phyloP scores from a whole-genome alignment of 768 basidiomycete species.

The Podaxis mareebaensis region DNA sequence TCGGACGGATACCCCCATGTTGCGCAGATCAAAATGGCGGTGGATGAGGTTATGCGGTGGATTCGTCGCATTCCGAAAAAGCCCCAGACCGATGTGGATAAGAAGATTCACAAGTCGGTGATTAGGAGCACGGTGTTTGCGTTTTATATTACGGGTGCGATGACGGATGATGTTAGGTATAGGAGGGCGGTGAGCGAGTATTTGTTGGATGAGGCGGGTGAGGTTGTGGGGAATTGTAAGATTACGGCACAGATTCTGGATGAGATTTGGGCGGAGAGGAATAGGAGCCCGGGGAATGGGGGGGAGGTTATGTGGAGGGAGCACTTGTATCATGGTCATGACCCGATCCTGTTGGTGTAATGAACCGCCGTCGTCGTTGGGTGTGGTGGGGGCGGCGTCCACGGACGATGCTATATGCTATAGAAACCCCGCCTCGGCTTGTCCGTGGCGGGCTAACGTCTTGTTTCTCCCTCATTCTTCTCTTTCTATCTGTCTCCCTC shows the following conservation, averaged over 20 bases:
- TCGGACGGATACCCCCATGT: slow-evolving; percentile 72
- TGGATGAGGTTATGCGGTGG: slow-evolving; percentile 53
- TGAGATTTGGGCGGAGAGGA: slow-evolving; percentile 54
- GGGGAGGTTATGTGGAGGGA: slow-evolving; percentile 54
- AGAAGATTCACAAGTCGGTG: slow-evolving; percentile 49
- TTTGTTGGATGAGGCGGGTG: slow-evolving; percentile 49
- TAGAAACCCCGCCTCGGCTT: not conserved
- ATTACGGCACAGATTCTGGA: slow-evolving; percentile 55
- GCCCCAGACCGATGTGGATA: slow-evolving; percentile 22
- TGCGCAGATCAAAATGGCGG: slow-evolving; percentile 57
- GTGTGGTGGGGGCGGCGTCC: not conserved
- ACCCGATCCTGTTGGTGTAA: slow-evolving; percentile 49
- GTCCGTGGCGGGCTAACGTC: not conserved
- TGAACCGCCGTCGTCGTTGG: not conserved
- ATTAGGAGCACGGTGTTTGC: slow-evolving; percentile 79
- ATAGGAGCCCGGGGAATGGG: slow-evolving; percentile 4
- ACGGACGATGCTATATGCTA: not conserved
- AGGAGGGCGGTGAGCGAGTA: slow-evolving; percentile 43
- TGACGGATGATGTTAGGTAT: slow-evolving; percentile 53
- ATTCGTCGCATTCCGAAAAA: slow-evolving; percentile 38
- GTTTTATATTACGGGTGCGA: slow-evolving; percentile 71
- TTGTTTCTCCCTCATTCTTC: not conserved
- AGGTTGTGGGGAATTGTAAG: slow-evolving; percentile 66
- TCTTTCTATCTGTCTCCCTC: not conserved
- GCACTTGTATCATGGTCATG: slow-evolving; percentile 44